These are phyloP conservation scores for Dioszegia hungarica DNA, from an alignment of 768 basidiomycete genomes.

Conservation along the genomic window DNA sequence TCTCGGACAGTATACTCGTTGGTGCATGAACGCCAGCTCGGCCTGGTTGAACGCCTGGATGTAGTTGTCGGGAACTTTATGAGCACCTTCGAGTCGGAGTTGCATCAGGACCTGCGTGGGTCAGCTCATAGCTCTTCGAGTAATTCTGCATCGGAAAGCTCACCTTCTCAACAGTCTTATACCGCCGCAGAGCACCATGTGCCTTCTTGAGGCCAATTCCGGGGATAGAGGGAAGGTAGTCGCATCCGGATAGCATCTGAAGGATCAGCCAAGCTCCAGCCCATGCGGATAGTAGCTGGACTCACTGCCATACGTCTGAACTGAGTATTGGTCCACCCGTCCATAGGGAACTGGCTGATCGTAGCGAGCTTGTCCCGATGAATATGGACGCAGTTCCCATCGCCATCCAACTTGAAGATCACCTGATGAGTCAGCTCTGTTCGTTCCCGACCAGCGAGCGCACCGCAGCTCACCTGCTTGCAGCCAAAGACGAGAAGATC, in stretches of 20 bases:
- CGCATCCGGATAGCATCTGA: conserved; percentile 50
- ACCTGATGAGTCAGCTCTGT: conserved; percentile 22
- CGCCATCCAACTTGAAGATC: conserved; percentile 81
- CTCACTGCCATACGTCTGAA: conserved; percentile 79
- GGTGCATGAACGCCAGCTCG: conserved; percentile 87
- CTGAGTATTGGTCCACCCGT: conserved; percentile 82
- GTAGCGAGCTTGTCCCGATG: conserved; percentile 47
- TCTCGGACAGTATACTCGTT: conserved; percentile 80
- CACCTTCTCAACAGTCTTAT: conserved; percentile 75
- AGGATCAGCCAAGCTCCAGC: background rate
- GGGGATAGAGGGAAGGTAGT: conserved; percentile 68
- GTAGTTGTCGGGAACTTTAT: conserved; percentile 72
- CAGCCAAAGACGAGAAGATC: conserved; percentile 98
- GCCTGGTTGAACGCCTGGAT: conserved; percentile 69
- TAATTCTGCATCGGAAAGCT: background rate
- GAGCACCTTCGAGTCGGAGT: conserved; percentile 75
- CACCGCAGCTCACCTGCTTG: conserved; percentile 56
- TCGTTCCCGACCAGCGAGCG: background rate
- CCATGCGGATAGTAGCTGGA: background rate
- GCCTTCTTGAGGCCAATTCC: conserved; percentile 95
- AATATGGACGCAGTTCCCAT: conserved; percentile 52
- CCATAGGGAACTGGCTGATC: conserved; percentile 65
- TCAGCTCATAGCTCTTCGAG: background rate
- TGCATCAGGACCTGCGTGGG: conserved; percentile 59
- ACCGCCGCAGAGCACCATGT: conserved; percentile 69